Evolutionary conservation across 1,284 basidiomycete species (phyloP), one percentile per base, ranked within the genome.

Genomic region (Xanthoconium separans): DNA sequence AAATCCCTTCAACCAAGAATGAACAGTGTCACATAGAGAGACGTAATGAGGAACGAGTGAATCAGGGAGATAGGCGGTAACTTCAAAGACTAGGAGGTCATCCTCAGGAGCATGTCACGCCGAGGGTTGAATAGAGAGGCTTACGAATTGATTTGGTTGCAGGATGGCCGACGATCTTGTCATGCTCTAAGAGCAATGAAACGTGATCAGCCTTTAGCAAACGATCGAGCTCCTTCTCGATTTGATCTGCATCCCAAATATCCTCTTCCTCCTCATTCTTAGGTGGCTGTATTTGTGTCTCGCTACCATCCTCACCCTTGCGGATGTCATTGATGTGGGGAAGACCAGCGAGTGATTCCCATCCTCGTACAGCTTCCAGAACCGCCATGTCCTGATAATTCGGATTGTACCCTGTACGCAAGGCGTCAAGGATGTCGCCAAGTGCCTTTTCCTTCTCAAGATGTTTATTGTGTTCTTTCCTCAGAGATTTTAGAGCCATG

Each of bases 351-450:
- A 87, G 83, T 53, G 87, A 84, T 66, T 93, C 91, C 85, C 93
- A 98, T 12, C 94, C 95, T 44, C 94, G 87, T 8, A 98, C 95
- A 16, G 96, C 95, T 61, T 95, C 95, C 41, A 98, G 85, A 55
- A 98, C 96, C 10, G 93, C 95, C 96, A 99, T 98, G 69, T 99
- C 96, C 71, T 96, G 93, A 71, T 98, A 98, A 73, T 99, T 99
- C 22, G 96, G 96, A 72, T 99, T 99, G 76, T 98, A 98, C 1
- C 89, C 88, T 10, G 82, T 81, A 12, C 91, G 84, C 4, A 99
- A 81, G 36, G 87, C 79, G 54, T 87, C 82, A 15, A 99, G 80
- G 49, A 98, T 89, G n/a, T 86, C 82, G n/a, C 88, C 87, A 3
- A 99, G 81, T 27, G 84, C 79, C 57, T 84, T 80, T 62, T 95